These are phyloP conservation scores for Lactifluus piperatus DNA, from an alignment of 768 basidiomycete genomes.

Conservation along the genomic window DNA sequence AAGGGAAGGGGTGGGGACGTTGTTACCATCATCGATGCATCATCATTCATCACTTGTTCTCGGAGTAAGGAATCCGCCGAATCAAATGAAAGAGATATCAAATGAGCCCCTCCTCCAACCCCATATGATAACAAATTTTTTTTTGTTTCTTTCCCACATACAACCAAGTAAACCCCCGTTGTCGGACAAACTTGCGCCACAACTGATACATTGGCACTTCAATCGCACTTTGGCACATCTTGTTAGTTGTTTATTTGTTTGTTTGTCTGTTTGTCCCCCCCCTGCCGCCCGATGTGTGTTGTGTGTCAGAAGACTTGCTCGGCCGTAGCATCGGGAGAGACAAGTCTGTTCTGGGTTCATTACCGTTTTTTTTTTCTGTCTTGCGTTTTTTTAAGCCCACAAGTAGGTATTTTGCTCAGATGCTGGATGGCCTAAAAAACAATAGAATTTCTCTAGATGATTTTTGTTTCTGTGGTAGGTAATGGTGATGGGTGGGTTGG, in stretches of 20 bases:
- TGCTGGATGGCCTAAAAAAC: no score
- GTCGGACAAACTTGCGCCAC: neutral
- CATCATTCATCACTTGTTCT: neutral
- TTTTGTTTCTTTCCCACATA: neutral
- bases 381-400: neutral
- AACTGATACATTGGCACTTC: neutral
- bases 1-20: neutral
- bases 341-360: conserved; percentile 9
- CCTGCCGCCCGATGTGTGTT: no score
- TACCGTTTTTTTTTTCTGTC: neutral
- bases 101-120: neutral
- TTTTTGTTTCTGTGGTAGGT: no score
- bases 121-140: neutral
- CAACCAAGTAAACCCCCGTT: no score
- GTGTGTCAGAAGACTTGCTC: no score
- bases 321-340: conserved; percentile 8
- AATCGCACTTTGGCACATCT: neutral
- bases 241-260: neutral
- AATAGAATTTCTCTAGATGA: no score
- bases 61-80: neutral
- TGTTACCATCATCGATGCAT: neutral
- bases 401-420: no score
- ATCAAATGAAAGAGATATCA: neutral
- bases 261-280: neutral
- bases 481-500: no score